Percentiles rank a stretch among this genome's conserved stretches.
phyloP scores from a whole-genome alignment of 371 early-diverging fungal species.

The Rhizomucor pusillus region DNA sequence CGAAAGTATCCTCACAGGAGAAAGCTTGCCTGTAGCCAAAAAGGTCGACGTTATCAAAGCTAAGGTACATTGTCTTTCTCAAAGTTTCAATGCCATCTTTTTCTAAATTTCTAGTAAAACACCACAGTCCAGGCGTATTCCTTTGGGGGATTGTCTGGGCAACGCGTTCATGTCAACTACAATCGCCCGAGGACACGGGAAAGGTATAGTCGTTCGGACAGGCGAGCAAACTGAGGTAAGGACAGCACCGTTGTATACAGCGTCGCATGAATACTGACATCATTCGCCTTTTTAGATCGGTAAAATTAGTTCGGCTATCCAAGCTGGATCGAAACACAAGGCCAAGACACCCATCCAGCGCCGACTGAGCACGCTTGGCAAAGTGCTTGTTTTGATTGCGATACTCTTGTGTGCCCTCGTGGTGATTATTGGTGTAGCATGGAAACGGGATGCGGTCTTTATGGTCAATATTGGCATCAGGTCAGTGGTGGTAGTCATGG shows the following conservation, averaged over 20 bases:
- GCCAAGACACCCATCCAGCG: slow-evolving; percentile 78
- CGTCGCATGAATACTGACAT: background rate
- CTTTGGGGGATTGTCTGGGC: slow-evolving; percentile 66
- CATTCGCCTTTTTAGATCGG: slow-evolving; percentile 73
- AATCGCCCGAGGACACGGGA: slow-evolving; percentile 72
- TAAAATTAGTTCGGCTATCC: slow-evolving; percentile 85
- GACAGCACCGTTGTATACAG: slow-evolving; percentile 28
- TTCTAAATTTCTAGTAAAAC: background rate
- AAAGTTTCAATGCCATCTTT: slow-evolving; percentile 40
- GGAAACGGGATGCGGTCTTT: slow-evolving; percentile 45
- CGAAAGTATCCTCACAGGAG: slow-evolving; percentile 87
- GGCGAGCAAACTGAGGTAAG: slow-evolving; percentile 77
- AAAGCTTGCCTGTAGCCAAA: slow-evolving; percentile 76
- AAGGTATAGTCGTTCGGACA: slow-evolving; percentile 76
- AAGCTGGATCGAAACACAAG: slow-evolving; percentile 60
- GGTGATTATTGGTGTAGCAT: slow-evolving; percentile 78
- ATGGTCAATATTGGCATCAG: slow-evolving; percentile 52
- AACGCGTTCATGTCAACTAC: slow-evolving; percentile 75
- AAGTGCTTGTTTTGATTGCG: slow-evolving; percentile 73
- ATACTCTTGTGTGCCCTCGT: slow-evolving; percentile 80
- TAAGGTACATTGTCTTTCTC: slow-evolving; percentile 37
- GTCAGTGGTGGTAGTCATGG: slow-evolving; percentile 5
- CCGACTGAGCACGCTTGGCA: slow-evolving; percentile 67
- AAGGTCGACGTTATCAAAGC: slow-evolving; percentile 43
- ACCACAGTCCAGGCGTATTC: slow-evolving; percentile 51